A percentile compares a stretch with the other conserved stretches of the same genome.
Evolutionary conservation across 441 rosid species (phyloP).

Genomic region (Pelargonium fulgidum): DNA sequence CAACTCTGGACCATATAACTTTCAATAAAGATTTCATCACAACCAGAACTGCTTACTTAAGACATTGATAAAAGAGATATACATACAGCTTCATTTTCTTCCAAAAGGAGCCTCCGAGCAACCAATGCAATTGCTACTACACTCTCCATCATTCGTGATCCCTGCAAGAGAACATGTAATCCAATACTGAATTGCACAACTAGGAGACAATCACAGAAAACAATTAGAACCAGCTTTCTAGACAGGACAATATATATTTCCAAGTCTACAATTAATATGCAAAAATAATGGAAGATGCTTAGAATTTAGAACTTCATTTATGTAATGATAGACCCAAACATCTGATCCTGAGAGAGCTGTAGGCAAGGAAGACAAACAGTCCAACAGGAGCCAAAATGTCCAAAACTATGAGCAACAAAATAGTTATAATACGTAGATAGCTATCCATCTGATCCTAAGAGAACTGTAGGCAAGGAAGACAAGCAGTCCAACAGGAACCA

Average conservation of each 20-base stretch:
- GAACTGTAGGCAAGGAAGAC: no score
- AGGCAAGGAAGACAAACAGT: no score
- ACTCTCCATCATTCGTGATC: slow-evolving; percentile 62
- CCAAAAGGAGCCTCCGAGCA: slow-evolving; percentile 77
- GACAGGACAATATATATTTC: background rate
- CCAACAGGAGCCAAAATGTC: no score
- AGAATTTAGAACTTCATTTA: no score
- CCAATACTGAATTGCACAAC: slow-evolving; percentile 15
- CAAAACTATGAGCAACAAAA: no score
- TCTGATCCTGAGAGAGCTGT: no score
- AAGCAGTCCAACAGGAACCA: no score
- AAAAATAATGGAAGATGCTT: no score
- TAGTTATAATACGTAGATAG: no score
- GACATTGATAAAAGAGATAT: slow-evolving; percentile 9
- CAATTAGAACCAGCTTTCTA: background rate
- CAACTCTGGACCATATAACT: slow-evolving; percentile 1
- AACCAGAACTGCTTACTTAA: background rate
- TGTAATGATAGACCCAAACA: no score
- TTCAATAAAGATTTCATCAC: background rate
- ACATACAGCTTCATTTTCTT: slow-evolving; percentile 83
- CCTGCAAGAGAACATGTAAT: slow-evolving; percentile 39
- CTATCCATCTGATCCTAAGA: no score
- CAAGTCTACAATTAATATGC: background rate
- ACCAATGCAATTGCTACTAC: slow-evolving; percentile 77
- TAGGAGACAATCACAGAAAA: background rate